Base-by-base conservation (phyloP, 345 rosid genomes). In the Capsella bursapastoris region DNA sequence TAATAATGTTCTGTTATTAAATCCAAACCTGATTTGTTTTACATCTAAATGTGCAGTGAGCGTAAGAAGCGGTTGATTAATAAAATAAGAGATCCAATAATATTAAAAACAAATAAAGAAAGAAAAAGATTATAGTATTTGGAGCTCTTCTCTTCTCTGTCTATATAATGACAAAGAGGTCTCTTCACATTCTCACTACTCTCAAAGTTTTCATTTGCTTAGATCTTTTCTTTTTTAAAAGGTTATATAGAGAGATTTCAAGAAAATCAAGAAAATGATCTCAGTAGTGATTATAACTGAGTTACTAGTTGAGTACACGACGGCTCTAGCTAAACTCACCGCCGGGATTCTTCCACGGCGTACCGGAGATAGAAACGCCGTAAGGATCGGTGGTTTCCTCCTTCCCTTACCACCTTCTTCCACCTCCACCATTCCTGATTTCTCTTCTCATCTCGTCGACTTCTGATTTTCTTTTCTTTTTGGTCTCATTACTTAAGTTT, bases 301-400 rank as follows among this genome's bases (percentile, higher is more conserved):
- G 84, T 78, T 88, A 22, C 48, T 90, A 69, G 80, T 73, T 52
- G 90, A 79, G 40, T 89, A 83, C 84, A 77, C 84, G 73, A 53
- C 56, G 75, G 87, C 83, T 40, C 68, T 90, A 74, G 80, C 88
- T 3, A 83, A 78, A 72, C 55, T 82, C 62, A 71, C 85, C 22
- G 80, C 81, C 70, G 79, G 63, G 14, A 70, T 83, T 55, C 35
- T 83, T 31, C 83, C 78, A 14, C 79, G 58, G 48, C 80, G 76
- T 13, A 12, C 76, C 56, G 71, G 71, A 6, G 66, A 68, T 45
- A 37, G 75, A 65, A 74, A 47, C 65, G 32, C 49, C 14, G 2
- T 79, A 67, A 2, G 74, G 25, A 73, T 79, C 56, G 72, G 78
- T 0, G 70, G 78, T 47, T 64, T 74, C 7, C 40, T 49, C 35